Evolutionary conservation across 2,329 filamentous ascomycete species (phyloP).

Genomic region (Aspergillus versicolor): DNA sequence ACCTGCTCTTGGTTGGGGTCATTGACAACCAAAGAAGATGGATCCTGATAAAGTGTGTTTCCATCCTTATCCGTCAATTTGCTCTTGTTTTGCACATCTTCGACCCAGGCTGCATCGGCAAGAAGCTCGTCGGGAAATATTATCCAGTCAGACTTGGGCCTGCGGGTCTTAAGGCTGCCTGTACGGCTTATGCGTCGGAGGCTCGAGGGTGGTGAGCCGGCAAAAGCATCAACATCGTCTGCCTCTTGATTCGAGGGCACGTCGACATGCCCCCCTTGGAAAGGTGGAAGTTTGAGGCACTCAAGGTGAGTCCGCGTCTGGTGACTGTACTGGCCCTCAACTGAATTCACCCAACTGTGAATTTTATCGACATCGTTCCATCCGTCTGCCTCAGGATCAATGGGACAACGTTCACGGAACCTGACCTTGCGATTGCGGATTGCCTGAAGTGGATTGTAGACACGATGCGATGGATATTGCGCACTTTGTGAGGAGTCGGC

Average conservation of each 20-base stretch:
- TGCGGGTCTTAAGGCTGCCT: conserved; percentile 59
- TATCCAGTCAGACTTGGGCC: conserved; percentile 81
- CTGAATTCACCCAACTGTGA: conserved; percentile 71
- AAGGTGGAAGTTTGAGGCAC: conserved; percentile 45
- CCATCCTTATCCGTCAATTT: conserved; percentile 79
- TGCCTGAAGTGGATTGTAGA: conserved; percentile 89
- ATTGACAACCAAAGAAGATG: conserved; percentile 22
- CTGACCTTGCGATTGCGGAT: conserved; percentile 87
- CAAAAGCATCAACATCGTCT: conserved; percentile 25
- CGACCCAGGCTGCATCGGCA: conserved; percentile 87
- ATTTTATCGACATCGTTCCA: conserved; percentile 75
- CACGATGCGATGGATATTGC: conserved; percentile 56
- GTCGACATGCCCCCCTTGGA: conserved; percentile 28
- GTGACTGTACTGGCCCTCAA: conserved; percentile 52
- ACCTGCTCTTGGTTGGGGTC: conserved; percentile 14
- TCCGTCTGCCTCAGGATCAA: conserved; percentile 72
- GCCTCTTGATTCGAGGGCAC: conserved; percentile 15
- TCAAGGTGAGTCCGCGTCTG: conserved; percentile 48
- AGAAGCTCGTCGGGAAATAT: conserved; percentile 81
- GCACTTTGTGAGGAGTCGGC: conserved; percentile 19
- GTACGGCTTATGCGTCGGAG: conserved; percentile 43
- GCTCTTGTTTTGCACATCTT: conserved; percentile 75
- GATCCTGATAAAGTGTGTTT: conserved; percentile 60
- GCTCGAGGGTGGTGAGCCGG: conserved; percentile 40
- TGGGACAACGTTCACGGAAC: conserved; percentile 70